Evolutionary conservation across 1,284 basidiomycete species (phyloP), one percentile per base, ranked within the genome.

Genomic region (Meira miltonrushii): DNA sequence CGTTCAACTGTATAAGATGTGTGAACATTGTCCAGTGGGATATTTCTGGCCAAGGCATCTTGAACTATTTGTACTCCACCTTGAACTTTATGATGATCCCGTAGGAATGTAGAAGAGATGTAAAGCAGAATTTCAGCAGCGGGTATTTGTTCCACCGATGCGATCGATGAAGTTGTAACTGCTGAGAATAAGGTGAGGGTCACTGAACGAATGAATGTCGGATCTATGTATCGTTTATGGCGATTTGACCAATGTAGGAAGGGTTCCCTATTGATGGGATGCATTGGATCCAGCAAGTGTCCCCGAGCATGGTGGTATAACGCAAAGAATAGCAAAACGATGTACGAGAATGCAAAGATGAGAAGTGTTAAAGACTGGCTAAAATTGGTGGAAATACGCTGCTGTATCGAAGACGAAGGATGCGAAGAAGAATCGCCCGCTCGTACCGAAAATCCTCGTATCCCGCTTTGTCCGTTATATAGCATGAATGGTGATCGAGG

Each of bases 81-180:
- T 15, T 58, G 60, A 21, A 77, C 75, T 1, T 66, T 67, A 44
- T 64, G 78, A 46, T 79, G 76, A 38, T 64, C 57, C 23, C 61
- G 53, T 2, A 67, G 62, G 28, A 78, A 71, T 0, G 74, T 77
- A 25, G 62, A 51, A 1, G 72, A 73, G 23, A 78, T 61, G 25
- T 79, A 79, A 12, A 75, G 66, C 25, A 79, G 62, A 37, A 78
- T 59, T 39, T 75, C 74, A 8, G 68, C 60, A 0, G 69, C 70
- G 0, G 78, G 78, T 37, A 65, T 61, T 4, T 56, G 15, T 50
- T 59, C 55, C 0, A 76, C 69, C 0, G 62, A 55, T 3, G 57
- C 52, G 12, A 51, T 40, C 23, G 67, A 58, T 0, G 57, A 64
- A 2, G 75, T 77, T 67, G 74, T 74, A 28, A 75, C 64, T 0